phyloP scores from a whole-genome alignment of 176 grass and related monocot genomes.

The Phyllostachys edulis region DNA sequence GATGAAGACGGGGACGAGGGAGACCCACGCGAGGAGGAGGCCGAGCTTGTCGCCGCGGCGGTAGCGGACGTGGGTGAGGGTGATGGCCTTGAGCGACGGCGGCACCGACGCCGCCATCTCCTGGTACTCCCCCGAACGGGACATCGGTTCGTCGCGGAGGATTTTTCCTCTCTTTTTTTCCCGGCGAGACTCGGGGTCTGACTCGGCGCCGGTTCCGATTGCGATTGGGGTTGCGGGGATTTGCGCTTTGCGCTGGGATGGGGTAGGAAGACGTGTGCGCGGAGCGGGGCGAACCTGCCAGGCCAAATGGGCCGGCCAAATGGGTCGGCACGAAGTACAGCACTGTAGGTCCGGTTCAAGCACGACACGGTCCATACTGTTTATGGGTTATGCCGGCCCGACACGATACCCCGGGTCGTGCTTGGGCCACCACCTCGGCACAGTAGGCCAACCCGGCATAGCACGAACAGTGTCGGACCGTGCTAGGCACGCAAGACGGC shows the following conservation, averaged over 20 bases:
- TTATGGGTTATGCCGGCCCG: too few relatives aligned
- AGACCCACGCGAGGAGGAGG: slow-evolving; percentile 88
- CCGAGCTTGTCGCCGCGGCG: slow-evolving; percentile 65
- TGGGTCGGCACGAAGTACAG: too few relatives aligned
- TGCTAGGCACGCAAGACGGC: too few relatives aligned
- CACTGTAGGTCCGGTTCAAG: too few relatives aligned
- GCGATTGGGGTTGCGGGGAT: slow-evolving; percentile 30
- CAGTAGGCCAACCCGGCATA: too few relatives aligned
- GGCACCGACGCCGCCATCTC: slow-evolving; percentile 63
- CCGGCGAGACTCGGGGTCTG: neutral
- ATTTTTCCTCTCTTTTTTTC: neutral
- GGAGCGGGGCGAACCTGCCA: too few relatives aligned
- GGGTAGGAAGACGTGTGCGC: neutral
- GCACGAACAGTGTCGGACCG: too few relatives aligned
- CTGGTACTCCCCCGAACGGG: slow-evolving; percentile 40
- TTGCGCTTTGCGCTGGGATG: slow-evolving; percentile 8
- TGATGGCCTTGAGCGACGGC: slow-evolving; percentile 70
- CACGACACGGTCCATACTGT: too few relatives aligned
- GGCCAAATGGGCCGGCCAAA: too few relatives aligned
- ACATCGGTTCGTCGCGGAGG: slow-evolving; percentile 22
- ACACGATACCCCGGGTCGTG: too few relatives aligned
- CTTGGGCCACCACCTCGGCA: too few relatives aligned
- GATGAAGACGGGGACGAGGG: slow-evolving; percentile 95
- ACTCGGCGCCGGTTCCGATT: neutral
- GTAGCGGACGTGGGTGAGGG: slow-evolving; percentile 92